A percentile compares a stretch with the other conserved stretches of the same genome.
Evolutionary conservation across 257 asterid genomes (phyloP).

Genomic region (Pogostemon cablin): DNA sequence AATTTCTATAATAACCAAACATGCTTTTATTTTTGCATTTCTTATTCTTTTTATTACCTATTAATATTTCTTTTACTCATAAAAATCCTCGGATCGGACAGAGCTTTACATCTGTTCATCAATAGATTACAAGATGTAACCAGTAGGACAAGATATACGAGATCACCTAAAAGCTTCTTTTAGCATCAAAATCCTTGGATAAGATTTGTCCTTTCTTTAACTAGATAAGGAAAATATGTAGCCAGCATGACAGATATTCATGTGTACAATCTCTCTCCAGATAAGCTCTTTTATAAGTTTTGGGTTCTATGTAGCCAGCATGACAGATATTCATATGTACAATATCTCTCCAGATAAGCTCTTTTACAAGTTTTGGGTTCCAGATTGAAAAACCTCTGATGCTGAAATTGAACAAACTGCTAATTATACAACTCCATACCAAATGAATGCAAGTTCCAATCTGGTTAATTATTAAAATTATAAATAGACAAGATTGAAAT

Average conservation of each 20-base stretch:
- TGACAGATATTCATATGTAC: no score
- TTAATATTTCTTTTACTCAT: neutral
- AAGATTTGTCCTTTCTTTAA: neutral
- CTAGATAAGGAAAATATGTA: neutral
- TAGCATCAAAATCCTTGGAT: neutral
- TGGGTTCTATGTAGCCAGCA: neutral
- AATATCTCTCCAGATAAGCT: neutral
- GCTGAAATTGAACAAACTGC: neutral
- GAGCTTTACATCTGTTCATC: neutral
- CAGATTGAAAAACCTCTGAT: no score
- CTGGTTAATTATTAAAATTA: neutral
- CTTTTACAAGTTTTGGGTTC: neutral
- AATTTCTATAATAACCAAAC: neutral
- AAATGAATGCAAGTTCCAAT: slow-evolving; percentile 16
- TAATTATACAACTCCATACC: neutral
- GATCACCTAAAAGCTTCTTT: no score
- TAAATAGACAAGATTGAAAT: neutral
- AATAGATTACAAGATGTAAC: neutral
- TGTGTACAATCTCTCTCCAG: neutral
- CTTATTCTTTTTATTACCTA: neutral
- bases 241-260: neutral
- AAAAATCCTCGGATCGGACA: neutral
- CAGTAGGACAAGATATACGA: neutral
- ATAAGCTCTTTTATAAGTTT: slow-evolving; percentile 2
- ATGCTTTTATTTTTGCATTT: neutral